Percentiles rank a stretch among this genome's conserved stretches.
Conservation (phyloP, 495 filamentous ascomycete genomes). For the Talaromyces trachyspermus region DNA sequence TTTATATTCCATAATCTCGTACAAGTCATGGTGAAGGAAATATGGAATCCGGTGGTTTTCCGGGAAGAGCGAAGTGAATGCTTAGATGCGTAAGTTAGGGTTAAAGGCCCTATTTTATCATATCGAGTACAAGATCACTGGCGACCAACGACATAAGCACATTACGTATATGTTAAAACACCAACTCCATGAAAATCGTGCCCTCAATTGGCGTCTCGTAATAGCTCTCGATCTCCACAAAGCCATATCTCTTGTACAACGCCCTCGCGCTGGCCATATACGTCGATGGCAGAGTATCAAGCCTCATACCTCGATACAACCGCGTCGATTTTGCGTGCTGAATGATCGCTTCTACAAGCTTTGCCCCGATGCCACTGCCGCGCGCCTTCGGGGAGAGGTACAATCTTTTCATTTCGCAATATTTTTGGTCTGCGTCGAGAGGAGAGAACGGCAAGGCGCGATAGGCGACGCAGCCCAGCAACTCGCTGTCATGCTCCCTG, state of each 20-base stretch:
- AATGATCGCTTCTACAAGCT: slow-evolving; percentile 36
- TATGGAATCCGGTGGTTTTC: too few relatives aligned
- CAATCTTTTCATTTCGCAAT: slow-evolving; percentile 56
- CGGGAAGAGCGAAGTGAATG: too few relatives aligned
- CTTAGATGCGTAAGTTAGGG: too few relatives aligned
- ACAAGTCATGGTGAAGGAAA: too few relatives aligned
- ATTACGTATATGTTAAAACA: too few relatives aligned
- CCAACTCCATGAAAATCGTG: slow-evolving; percentile 34
- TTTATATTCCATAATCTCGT: too few relatives aligned
- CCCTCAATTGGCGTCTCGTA: slow-evolving; percentile 49
- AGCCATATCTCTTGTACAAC: slow-evolving; percentile 46
- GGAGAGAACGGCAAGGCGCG: slow-evolving; percentile 16
- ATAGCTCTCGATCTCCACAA: slow-evolving; percentile 46
- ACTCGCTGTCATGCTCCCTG: not conserved
- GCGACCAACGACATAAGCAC: too few relatives aligned
- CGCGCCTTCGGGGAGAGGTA: slow-evolving; percentile 41
- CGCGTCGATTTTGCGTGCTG: slow-evolving; percentile 35
- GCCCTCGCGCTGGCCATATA: slow-evolving; percentile 43
- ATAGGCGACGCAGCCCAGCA: slow-evolving; percentile 47
- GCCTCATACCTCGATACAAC: slow-evolving; percentile 43
- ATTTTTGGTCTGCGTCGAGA: slow-evolving; percentile 7
- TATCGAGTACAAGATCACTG: too few relatives aligned
- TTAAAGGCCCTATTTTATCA: too few relatives aligned
- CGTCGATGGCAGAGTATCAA: slow-evolving; percentile 45
- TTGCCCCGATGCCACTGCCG: slow-evolving; percentile 40